phyloP scores from a whole-genome alignment of 306 rosid genomes.

The Trifolium dubium region DNA sequence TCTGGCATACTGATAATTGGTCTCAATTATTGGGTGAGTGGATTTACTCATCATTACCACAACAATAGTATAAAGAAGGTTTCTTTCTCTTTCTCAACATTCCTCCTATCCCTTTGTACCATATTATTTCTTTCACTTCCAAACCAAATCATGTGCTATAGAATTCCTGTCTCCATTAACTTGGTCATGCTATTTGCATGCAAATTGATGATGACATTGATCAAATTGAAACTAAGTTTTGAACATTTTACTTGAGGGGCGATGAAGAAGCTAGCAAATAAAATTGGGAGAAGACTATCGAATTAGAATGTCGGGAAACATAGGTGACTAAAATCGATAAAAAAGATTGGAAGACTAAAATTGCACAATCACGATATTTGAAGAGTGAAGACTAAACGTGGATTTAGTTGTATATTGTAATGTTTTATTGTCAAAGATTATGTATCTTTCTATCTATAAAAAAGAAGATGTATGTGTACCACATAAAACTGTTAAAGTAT shows the following conservation, averaged over 20 bases:
- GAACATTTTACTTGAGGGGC: not conserved
- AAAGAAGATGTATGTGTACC: not conserved
- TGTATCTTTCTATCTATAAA: not conserved
- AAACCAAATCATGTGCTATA: constrained; percentile 64
- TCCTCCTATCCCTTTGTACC: constrained; percentile 39
- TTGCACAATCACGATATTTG: not conserved
- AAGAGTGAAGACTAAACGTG: not conserved
- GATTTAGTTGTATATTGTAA: not conserved
- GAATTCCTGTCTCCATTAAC: constrained; percentile 84
- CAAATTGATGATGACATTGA: constrained; percentile 44
- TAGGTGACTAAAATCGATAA: not conserved
- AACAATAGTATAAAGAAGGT: constrained; percentile 44
- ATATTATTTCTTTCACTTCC: constrained; percentile 52
- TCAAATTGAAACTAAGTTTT: constrained; percentile 31
- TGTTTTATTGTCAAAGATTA: no score
- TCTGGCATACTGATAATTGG: constrained; percentile 45
- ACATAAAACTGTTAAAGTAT: not conserved
- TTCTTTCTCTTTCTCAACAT: constrained; percentile 42
- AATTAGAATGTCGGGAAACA: not conserved
- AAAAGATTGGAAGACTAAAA: not conserved
- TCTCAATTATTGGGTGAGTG: constrained; percentile 51
- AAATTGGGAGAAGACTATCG: not conserved
- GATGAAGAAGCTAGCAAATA: not conserved
- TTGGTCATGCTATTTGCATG: constrained; percentile 70
- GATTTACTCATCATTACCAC: constrained; percentile 64